A percentile compares a stretch with the other conserved stretches of the same genome.
Conservation (phyloP, 2,329 filamentous ascomycete species). For the Fusarium succisae region DNA sequence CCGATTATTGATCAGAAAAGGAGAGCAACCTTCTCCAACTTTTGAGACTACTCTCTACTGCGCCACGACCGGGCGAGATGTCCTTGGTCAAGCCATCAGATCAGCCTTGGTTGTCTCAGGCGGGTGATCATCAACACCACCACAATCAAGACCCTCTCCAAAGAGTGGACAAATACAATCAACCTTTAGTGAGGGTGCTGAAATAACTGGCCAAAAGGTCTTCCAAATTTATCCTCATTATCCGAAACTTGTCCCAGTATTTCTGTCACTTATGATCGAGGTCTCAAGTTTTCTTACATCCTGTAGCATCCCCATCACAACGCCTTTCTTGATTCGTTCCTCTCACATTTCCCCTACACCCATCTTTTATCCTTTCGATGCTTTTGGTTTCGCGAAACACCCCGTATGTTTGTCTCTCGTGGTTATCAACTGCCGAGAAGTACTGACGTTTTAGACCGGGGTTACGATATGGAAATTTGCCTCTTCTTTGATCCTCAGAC, state of each 20-base stretch:
- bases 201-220: background rate
- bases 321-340: slow-evolving; percentile 31
- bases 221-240: background rate
- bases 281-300: background rate
- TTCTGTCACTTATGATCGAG: background rate
- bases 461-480: background rate
- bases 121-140: slow-evolving; percentile 41
- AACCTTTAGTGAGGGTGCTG: background rate
- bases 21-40: slow-evolving; percentile 4
- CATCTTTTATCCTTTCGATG: slow-evolving; percentile 6
- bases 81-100: slow-evolving; percentile 26
- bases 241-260: background rate
- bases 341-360: slow-evolving; percentile 29
- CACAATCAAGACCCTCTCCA: slow-evolving; percentile 26
- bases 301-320: slow-evolving; percentile 15
- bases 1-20: slow-evolving; percentile 11
- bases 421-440: slow-evolving; percentile 33
- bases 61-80: slow-evolving; percentile 29
- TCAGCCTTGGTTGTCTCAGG: slow-evolving; percentile 41
- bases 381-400: slow-evolving; percentile 15
- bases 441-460: slow-evolving; percentile 5
- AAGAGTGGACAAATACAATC: background rate
- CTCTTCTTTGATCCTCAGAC: background rate
- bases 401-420: slow-evolving; percentile 13
- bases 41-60: slow-evolving; percentile 8